Conservation (phyloP, 495 filamentous ascomycete genomes). For the Articulospora tetracladia region DNA sequence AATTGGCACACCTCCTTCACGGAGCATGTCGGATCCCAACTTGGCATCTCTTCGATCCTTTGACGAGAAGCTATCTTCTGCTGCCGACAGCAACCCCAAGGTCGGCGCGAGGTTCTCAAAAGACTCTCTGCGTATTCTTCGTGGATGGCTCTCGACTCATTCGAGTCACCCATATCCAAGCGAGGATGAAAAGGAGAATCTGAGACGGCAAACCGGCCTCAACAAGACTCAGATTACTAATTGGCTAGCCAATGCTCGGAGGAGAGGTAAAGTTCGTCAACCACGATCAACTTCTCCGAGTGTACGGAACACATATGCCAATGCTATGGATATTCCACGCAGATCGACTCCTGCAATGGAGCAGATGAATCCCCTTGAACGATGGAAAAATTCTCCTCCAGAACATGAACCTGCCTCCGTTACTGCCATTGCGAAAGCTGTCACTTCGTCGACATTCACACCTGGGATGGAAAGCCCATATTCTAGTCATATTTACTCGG, state of each 20-base stretch:
- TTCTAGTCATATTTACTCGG: slow-evolving; percentile 55
- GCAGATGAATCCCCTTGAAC: slow-evolving; percentile 75
- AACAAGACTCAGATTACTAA: slow-evolving; percentile 75
- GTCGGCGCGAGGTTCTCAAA: slow-evolving; percentile 64
- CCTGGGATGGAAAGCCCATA: slow-evolving; percentile 41
- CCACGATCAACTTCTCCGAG: slow-evolving; percentile 55
- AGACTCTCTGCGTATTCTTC: slow-evolving; percentile 68
- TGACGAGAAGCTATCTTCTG: slow-evolving; percentile 9
- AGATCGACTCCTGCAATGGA: slow-evolving; percentile 46
- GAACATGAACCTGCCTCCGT: slow-evolving; percentile 83
- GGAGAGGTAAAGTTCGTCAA: slow-evolving; percentile 66
- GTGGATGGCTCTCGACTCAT: slow-evolving; percentile 74
- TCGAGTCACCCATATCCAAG: slow-evolving; percentile 76
- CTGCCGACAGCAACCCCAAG: slow-evolving; percentile 14
- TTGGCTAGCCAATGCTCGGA: slow-evolving; percentile 83
- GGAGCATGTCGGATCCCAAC: neutral
- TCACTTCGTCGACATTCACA: slow-evolving; percentile 53
- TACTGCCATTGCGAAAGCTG: slow-evolving; percentile 72
- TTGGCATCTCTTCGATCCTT: slow-evolving; percentile 6
- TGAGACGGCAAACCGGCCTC: slow-evolving; percentile 69
- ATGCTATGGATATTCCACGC: slow-evolving; percentile 64
- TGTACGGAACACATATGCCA: slow-evolving; percentile 39
- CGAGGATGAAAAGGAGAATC: slow-evolving; percentile 72
- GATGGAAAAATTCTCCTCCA: slow-evolving; percentile 83
- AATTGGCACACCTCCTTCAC: neutral